Base-by-base conservation (phyloP, 768 basidiomycete genomes). In the Antrodiella citrinella region DNA sequence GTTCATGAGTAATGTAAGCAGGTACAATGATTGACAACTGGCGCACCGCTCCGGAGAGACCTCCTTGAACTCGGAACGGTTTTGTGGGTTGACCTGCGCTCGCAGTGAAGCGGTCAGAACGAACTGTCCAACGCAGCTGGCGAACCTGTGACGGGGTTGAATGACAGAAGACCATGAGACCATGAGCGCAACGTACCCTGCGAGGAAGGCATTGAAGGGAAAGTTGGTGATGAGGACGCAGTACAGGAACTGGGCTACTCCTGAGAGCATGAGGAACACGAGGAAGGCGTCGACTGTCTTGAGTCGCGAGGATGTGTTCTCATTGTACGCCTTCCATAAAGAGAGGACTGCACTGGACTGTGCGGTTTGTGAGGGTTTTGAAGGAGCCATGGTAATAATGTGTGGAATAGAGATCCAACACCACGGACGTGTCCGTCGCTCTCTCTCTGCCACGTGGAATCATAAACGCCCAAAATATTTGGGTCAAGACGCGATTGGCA, bases 151-250 rank as follows among this genome's bases (percentile, higher is more conserved):
- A 21, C 21, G n/a, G 4, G 19, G 4, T 42, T 39, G n/a, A 25
- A 42, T 7, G 10, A 18, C 18, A 41, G 44, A 26, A 38, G 4
- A 15, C 38, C 9, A 4, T 40, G 11, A 19, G 40, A 45, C 38
- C 22, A 19, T 51, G 10, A 4, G 42, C 12, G 26, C 3, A 1
- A 69, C 89, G 54, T 69, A 97, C 96, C 92, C 94, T 55, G 92
- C 84, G 58, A 97, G 68, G 71, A 99, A 99, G 35, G 96, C 92
- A 59, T 99, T 97, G 75, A 94, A 97, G 20, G 96, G 96, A 69
- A 83, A 98, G 71, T 83, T 87, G 51, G 92, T 92, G 54, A 99
- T 76, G 57, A 91, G 74, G 24, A 95, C 69, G 70, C 95, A 92
- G 71, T 98, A 98, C 9, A 78, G 69, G 70, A 99, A 97, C 65